These are phyloP conservation scores for Aspergillus ostianus DNA, from an alignment of 495 filamentous ascomycete genomes.

Conservation along the genomic window DNA sequence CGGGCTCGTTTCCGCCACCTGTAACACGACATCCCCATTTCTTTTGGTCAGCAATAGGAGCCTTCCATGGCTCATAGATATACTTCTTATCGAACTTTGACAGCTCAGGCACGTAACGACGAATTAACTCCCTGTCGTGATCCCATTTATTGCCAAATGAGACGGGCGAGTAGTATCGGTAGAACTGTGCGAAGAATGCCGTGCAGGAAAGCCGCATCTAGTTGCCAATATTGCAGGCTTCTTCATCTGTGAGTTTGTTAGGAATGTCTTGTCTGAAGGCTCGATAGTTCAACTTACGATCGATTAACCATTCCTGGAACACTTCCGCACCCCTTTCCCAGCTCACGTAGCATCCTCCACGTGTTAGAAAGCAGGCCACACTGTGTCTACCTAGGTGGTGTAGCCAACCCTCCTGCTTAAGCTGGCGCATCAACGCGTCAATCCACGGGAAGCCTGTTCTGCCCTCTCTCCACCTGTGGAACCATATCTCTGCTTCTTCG, in stretches of 20 bases:
- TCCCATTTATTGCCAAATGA: slow-evolving; percentile 69
- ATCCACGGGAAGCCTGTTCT: slow-evolving; percentile 71
- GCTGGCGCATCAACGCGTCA: slow-evolving; percentile 71
- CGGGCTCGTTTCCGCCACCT: slow-evolving; percentile 44
- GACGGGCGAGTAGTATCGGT: slow-evolving; percentile 63
- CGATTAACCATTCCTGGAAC: slow-evolving; percentile 69
- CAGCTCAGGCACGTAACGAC: slow-evolving; percentile 62
- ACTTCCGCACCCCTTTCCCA: slow-evolving; percentile 75
- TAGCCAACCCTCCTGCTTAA: slow-evolving; percentile 69
- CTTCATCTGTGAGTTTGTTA: slow-evolving; percentile 44
- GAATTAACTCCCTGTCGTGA: slow-evolving; percentile 57
- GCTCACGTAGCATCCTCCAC: slow-evolving; percentile 68
- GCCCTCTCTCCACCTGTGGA: slow-evolving; percentile 62
- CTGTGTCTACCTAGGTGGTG: slow-evolving; percentile 71
- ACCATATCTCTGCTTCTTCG: slow-evolving; percentile 55
- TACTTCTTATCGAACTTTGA: slow-evolving; percentile 57
- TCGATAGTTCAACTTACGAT: slow-evolving; percentile 40
- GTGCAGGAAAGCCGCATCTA: slow-evolving; percentile 65
- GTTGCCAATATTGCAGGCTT: slow-evolving; percentile 66
- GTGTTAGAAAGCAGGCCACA: slow-evolving; percentile 70
- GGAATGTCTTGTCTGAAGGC: no score
- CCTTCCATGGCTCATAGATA: slow-evolving; percentile 74
- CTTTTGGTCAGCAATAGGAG: slow-evolving; percentile 58
- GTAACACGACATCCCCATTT: slow-evolving; percentile 53
- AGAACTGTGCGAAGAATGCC: slow-evolving; percentile 66